Base-by-base conservation (phyloP, 2,329 filamentous ascomycete genomes). In the Botrytis sinoallii region DNA sequence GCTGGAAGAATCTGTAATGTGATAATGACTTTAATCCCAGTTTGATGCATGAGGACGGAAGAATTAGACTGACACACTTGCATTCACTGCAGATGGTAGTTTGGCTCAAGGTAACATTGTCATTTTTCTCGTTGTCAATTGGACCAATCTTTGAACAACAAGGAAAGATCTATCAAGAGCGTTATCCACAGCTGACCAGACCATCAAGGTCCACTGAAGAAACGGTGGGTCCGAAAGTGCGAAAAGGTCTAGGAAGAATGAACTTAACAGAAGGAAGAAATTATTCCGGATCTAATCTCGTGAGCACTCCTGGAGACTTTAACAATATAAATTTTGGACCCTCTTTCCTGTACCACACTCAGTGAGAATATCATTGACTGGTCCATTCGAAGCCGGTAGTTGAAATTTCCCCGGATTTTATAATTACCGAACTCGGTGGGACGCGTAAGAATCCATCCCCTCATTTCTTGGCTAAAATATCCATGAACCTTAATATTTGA, bases 361-460 rank as follows among this genome's bases (percentile, higher is more conserved):
- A 32, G 29, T 20, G 6, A 4, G 20, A 40, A 16, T 18, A 22
- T 25, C 12, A 29, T 12, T n/a, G 46, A 66, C 67, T 38, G 70
- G 48, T n/a, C 40, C 18, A 68, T 59, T 68, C 4, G 20, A 59
- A 29, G 7, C 25, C 63, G 29, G 22, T 46, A 68, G 9, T 46
- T 44, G 22, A 44, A 57, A 29, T 29, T 68, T 72, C 48, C 70
- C 70, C 70, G 52, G 48, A 59, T 72, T 72, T 68, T 7, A 22
- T 29, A 20, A 10, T 14, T 14, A 48, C 35, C 14, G 44, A 38
- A 22, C 14, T 46, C 22, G 59, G 16, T 65, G 22, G 32, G n/a
- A 64, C 42, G 6, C 57, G 69, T 52, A 71, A 65, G 32, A 55
- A 14, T 22, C 2, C 20, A 29, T 25, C 69, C 25, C 32, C 57